Evolutionary conservation across 2,329 filamentous ascomycete species (phyloP), one percentile per base, ranked within the genome.

Genomic region (Fusarium albosuccineum): DNA sequence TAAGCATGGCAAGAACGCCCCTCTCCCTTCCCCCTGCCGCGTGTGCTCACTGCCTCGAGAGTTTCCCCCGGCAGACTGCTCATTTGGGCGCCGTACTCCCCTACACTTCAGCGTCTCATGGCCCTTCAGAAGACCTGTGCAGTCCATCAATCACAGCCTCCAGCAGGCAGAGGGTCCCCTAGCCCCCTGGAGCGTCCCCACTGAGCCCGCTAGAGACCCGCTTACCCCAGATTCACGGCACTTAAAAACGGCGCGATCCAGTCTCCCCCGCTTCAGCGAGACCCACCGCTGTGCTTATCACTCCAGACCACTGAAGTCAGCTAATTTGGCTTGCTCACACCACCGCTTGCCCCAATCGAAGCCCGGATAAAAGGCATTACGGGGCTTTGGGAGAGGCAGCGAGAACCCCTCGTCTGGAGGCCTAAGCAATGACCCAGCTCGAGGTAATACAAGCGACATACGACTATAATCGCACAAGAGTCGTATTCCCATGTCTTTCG

Each of bases 151-250:
- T 54, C 52, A 17, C 41, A 51, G 63, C 53, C 52, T 52, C 63
- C 66, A 67, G 39, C 54, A 67, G 17, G 7, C 30, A 33, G 40
- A 60, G 33, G 39, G 50, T 44, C 45, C 30, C 36, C 9, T 6
- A 42, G 26, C 30, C 45, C 63, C 64, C 64, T 63, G 27, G 29
- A 63, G 40, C 39, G 44, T 63, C 64, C 14, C 64, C 64, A 67
- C 63, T 64, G 16, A 67, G 53, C 30, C 45, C 22, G 41, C 64
- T 67, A 67, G 42, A 34, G 53, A 44, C 64, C 64, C 64, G 64
- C 64, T 67, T 67, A 58, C 64, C 64, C 64, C 64, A 67, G 64
- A 67, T 67, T 67, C 45, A 50, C 64, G 64, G 63, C 53, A 67
- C 50, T 53, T 52, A 64, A 50, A 34, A 54, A 63, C 44, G 40